Base-by-base conservation (phyloP, 208 protist genomes). In the Histomonas meleagridis region DNA sequence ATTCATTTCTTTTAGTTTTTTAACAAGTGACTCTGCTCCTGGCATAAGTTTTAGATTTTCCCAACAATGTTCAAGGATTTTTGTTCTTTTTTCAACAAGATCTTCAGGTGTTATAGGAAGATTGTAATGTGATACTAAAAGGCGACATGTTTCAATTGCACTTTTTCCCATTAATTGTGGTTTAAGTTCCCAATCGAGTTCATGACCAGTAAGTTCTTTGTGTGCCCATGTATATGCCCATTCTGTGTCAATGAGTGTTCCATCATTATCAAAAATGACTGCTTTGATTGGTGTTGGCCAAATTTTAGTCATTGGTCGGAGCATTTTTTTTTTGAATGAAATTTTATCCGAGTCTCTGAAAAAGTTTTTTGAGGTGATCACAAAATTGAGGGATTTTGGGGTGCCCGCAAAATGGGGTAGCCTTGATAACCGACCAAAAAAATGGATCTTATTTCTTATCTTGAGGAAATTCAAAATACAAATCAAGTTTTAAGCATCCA, bases 231-330 rank as follows among this genome's bases (percentile, higher is more conserved):
- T 18, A 49, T 86, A 86, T 2, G 76, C 76, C 76, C 76, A 86
- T 49, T 86, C 76, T 5, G 76, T 86, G 28, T 86, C 76, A 38
- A 55, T 5, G 21, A 86, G 46, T 38, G 76, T 86, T 0, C 76
- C 76, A 86, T 86, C 76, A 28, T 86, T 86, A 49, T 86, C 76
- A 86, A 86, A 86, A 38, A 86, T 86, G 46, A 43, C 32, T 28
- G 76, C 76, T 86, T 55, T 86, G 26, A 86, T 86, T n/a, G 76
- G 76, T 38, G 40, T 86, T 86, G 76, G 32, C 38, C 40, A 79
- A 10, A 79, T 49, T 65, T 65, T 65, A n/a, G n/a, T n/a, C n/a
- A n/a, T n/a, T n/a, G n/a, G n/a, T n/a, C n/a, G n/a, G n/a, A n/a
- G n/a, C n/a, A n/a, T n/a, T n/a, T n/a, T n/a, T n/a, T n/a, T n/a